Conservation (phyloP, 495 filamentous ascomycete species). For the Aspergillus saccharolyticus region DNA sequence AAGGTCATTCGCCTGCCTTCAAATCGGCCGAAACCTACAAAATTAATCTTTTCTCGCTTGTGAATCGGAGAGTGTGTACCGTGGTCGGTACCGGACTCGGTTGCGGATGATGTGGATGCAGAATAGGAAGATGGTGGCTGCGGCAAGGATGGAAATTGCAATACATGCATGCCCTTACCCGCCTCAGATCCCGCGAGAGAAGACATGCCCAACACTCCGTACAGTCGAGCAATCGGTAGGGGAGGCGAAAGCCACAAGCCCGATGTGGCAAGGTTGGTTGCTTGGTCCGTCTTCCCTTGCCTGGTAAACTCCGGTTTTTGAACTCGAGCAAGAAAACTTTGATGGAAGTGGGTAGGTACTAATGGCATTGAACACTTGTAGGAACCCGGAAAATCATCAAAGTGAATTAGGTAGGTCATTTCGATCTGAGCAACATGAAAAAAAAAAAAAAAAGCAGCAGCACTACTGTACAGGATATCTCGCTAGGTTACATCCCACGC, state of each 20-base stretch:
- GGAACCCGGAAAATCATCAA: background rate
- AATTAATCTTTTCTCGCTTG: no score
- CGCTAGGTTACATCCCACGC: constrained; percentile 1
- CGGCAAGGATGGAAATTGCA: background rate
- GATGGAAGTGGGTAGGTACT: no score
- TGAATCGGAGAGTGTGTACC: no score
- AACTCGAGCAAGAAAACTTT: no score
- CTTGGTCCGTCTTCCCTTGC: background rate
- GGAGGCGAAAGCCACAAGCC: background rate
- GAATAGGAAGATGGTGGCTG: background rate
- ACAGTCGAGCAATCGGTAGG: background rate
- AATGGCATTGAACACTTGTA: background rate
- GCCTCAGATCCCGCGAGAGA: background rate
- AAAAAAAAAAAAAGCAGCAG: background rate
- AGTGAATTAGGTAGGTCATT: background rate
- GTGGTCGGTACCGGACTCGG: background rate
- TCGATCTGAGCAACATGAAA: background rate
- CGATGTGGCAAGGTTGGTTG: background rate
- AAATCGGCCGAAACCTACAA: no score
- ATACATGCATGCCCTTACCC: background rate
- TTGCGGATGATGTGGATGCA: background rate
- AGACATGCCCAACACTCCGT: no score
- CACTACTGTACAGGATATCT: constrained; percentile 3
- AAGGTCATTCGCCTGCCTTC: no score
- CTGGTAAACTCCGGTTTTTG: background rate